These are phyloP conservation scores for Vitis hybrid DNA, from an alignment of 177 flowering plant species.

Conservation along the genomic window DNA sequence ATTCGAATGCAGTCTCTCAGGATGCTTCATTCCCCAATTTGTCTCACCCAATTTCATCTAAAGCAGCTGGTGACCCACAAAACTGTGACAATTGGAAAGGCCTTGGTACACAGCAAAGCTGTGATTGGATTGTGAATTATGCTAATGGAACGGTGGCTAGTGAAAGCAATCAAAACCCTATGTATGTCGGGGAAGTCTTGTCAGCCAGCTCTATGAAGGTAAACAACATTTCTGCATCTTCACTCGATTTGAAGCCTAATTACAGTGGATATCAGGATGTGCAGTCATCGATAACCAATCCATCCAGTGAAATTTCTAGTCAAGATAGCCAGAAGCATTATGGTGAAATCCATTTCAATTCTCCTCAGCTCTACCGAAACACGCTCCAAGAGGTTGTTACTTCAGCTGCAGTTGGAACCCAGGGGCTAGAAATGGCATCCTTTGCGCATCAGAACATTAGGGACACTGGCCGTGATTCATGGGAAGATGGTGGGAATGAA, in stretches of 20 bases:
- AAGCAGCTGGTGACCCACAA: slow-evolving; percentile 18
- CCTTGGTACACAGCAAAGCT: slow-evolving; percentile 28
- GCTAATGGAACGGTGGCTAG: slow-evolving; percentile 18
- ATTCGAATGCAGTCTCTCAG: background rate
- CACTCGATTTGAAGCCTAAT: slow-evolving; percentile 23
- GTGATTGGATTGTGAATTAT: slow-evolving; percentile 41
- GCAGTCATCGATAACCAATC: slow-evolving; percentile 26
- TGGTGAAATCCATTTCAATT: slow-evolving; percentile 19
- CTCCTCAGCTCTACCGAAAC: slow-evolving; percentile 32
- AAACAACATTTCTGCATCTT: slow-evolving; percentile 9
- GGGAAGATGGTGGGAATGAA: slow-evolving; percentile 34
- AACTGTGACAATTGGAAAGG: slow-evolving; percentile 36
- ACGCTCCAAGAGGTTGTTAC: slow-evolving; percentile 36
- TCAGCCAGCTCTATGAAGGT: slow-evolving; percentile 16
- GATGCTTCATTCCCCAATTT: slow-evolving; percentile 10
- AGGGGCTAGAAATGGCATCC: slow-evolving; percentile 2
- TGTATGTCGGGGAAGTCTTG: slow-evolving; percentile 24
- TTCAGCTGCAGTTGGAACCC: slow-evolving; percentile 21
- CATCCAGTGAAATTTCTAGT: slow-evolving; percentile 25
- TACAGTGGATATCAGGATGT: slow-evolving; percentile 27
- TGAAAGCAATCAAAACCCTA: slow-evolving; percentile 21
- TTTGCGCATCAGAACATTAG: slow-evolving; percentile 10
- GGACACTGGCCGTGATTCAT: slow-evolving; percentile 23
- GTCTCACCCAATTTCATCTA: slow-evolving; percentile 12
- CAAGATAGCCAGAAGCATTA: slow-evolving; percentile 30